These are phyloP conservation scores for Laetiporus sulphureus DNA, from an alignment of 1,284 basidiomycete genomes.

Conservation along the genomic window DNA sequence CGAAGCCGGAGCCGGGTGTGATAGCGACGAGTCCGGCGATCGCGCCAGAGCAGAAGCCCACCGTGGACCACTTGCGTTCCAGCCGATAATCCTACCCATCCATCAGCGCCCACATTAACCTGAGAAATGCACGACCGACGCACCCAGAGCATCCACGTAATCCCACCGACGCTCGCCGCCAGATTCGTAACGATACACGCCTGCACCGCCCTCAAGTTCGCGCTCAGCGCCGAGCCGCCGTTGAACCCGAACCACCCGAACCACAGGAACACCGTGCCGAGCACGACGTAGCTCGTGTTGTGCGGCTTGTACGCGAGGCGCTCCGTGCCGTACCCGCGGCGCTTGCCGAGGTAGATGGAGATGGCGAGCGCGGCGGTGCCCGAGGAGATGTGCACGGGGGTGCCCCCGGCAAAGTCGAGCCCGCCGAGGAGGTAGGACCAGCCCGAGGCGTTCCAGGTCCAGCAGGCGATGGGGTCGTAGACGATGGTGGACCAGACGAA, in stretches of 20 bases:
- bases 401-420: conserved; percentile 94
- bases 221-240: conserved; percentile 78
- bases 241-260: conserved; percentile 98
- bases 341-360: conserved; percentile 86
- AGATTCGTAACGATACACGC: conserved; percentile 94
- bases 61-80: conserved; percentile 88
- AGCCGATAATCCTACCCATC: conserved; percentile 74
- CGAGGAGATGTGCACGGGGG: conserved; percentile 90
- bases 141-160: conserved; percentile 92
- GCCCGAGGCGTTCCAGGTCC: conserved; percentile 91
- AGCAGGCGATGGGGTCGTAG: conserved; percentile 89
- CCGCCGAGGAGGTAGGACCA: conserved; percentile 80
- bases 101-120: not conserved
- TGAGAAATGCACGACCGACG: conserved; percentile 15
- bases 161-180: conserved; percentile 77
- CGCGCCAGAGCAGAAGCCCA: conserved; percentile 96
- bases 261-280: conserved; percentile 95
- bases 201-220: conserved; percentile 84
- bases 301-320: conserved; percentile 86
- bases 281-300: conserved; percentile 83
- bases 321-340: conserved; percentile 90
- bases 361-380: conserved; percentile 91
- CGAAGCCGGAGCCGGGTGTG: conserved; percentile 88
- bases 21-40: conserved; percentile 88
- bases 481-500: conserved; percentile 93